Evolutionary conservation across 2,329 filamentous ascomycete species (phyloP).

Genomic region (Aspergillus sp.): DNA sequence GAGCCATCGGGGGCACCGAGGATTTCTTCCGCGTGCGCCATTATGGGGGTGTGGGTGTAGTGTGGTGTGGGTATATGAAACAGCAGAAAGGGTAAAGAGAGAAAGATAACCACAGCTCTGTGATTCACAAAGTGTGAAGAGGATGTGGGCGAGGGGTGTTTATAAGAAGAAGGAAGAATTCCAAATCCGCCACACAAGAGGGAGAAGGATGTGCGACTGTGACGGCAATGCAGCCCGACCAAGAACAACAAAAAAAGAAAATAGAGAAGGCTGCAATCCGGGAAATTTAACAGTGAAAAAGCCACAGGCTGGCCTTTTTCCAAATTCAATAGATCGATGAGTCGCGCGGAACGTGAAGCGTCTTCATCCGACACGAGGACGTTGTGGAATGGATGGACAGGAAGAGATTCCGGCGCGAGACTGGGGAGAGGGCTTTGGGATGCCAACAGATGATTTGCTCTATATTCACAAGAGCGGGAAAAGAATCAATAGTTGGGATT

Average conservation of each 20-base stretch:
- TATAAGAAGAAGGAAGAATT: background rate
- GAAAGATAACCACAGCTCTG: background rate
- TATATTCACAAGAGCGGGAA: background rate
- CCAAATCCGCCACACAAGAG: background rate
- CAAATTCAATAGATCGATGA: too few relatives aligned
- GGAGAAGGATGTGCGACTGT: background rate
- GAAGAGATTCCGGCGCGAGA: background rate
- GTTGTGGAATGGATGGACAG: background rate
- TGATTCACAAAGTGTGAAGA: background rate
- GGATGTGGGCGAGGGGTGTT: background rate
- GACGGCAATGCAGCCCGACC: background rate
- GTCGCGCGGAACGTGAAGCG: background rate
- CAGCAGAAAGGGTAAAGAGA: background rate
- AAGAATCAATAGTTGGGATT: background rate
- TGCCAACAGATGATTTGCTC: background rate
- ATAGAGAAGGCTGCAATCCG: background rate
- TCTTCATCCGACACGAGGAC: background rate
- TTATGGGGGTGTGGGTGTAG: slow-evolving; percentile 6
- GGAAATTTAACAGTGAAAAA: background rate
- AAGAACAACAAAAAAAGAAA: background rate
- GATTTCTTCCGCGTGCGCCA: slow-evolving; percentile 13
- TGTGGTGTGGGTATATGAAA: background rate
- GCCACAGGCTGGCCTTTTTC: too few relatives aligned
- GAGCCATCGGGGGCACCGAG: slow-evolving; percentile 31
- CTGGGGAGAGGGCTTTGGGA: background rate